A percentile compares a stretch with the other conserved stretches of the same genome.
phyloP scores from a whole-genome alignment of 169 alveolate genomes.

The Perkinsus chesapeaki region DNA sequence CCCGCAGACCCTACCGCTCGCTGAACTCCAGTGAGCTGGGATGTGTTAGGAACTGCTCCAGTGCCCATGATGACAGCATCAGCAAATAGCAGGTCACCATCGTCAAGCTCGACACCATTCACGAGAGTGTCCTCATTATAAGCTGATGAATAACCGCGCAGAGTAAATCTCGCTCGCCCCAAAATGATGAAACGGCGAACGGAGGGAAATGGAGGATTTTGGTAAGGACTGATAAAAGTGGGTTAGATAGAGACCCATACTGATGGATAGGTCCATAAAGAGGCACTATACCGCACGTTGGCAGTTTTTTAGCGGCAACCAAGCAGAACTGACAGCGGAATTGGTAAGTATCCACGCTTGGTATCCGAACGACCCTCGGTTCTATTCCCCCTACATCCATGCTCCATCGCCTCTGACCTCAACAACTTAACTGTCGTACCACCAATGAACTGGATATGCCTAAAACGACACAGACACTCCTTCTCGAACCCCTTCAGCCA shows the following conservation, averaged over 20 bases:
- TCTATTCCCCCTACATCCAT: background rate
- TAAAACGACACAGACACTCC: too few species aligned
- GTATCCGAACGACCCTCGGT: background rate
- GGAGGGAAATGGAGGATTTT: too few species aligned
- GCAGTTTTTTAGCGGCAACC: too few species aligned
- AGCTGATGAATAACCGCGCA: background rate
- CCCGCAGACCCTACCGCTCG: background rate
- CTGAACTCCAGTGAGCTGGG: background rate
- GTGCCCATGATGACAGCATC: constrained; percentile 29
- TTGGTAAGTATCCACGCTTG: background rate
- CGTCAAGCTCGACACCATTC: constrained; percentile 28
- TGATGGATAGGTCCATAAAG: too few species aligned
- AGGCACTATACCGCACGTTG: too few species aligned
- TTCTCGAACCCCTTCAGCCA: too few species aligned
- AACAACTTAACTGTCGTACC: background rate
- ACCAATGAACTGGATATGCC: background rate
- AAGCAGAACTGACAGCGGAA: background rate
- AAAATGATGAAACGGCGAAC: background rate
- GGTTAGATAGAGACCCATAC: too few species aligned
- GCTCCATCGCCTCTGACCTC: background rate
- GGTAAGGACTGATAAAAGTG: too few species aligned
- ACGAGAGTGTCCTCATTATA: constrained; percentile 1
- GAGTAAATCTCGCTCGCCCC: background rate
- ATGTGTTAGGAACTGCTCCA: constrained; percentile 22
- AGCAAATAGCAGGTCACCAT: constrained; percentile 24